phyloP scores from a whole-genome alignment of 345 rosid genomes.

The Corchorus capsularis region DNA sequence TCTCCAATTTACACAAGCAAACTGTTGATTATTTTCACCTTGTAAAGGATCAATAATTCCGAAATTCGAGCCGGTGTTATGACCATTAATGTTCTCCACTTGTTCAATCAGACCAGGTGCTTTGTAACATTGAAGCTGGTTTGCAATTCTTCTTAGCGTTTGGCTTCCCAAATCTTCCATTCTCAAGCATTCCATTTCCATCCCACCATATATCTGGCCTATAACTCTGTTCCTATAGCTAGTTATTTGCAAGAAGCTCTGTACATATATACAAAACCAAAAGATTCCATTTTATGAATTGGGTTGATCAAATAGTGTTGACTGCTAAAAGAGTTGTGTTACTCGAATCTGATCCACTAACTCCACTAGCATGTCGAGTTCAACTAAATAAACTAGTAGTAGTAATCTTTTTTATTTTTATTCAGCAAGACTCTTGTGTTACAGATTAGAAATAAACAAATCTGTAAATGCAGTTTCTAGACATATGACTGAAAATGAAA shows the following conservation, averaged over 20 bases:
- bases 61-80: background rate
- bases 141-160: constrained; percentile 27
- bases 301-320: background rate
- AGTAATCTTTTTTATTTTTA: too few species aligned
- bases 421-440: too few species aligned
- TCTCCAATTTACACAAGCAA: constrained; percentile 19
- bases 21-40: background rate
- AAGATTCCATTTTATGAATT: background rate
- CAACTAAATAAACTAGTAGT: background rate
- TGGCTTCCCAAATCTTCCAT: background rate
- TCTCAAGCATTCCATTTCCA: background rate
- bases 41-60: background rate
- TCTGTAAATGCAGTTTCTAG: background rate
- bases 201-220: background rate
- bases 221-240: background rate
- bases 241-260: too few species aligned
- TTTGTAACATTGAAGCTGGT: constrained; percentile 23
- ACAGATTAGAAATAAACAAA: too few species aligned
- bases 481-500: background rate
- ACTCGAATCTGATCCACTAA: background rate
- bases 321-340: background rate
- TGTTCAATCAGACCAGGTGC: background rate
- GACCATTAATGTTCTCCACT: background rate
- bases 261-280: background rate
- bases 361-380: background rate